Evolutionary conservation across 2,329 filamentous ascomycete species (phyloP).

Genomic region (Penicillium verrucosum): DNA sequence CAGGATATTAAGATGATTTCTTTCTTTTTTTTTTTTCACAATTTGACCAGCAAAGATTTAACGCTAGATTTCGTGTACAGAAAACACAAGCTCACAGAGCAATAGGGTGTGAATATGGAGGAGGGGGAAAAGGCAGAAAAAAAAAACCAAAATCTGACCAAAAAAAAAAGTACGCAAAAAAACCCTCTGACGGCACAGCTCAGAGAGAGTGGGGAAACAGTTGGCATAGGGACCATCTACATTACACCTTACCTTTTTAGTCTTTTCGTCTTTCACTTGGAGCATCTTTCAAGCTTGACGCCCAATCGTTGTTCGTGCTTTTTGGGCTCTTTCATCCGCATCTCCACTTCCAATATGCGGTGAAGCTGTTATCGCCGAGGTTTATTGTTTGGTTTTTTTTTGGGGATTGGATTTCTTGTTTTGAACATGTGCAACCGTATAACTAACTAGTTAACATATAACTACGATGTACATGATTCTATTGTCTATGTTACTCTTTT

Average conservation of each 20-base stretch:
- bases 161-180: background rate
- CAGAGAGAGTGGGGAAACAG: conserved; percentile 4
- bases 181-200: background rate
- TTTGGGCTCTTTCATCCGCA: conserved; percentile 12
- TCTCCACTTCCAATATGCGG: conserved; percentile 23
- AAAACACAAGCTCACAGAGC: conserved; percentile 21
- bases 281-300: conserved; percentile 1
- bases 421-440: background rate
- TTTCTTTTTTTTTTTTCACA: conserved; percentile 11
- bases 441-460: too few relatives aligned
- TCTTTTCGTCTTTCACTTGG: background rate
- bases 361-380: conserved; percentile 19
- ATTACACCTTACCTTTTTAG: conserved; percentile 7
- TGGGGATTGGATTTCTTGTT: background rate
- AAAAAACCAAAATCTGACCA: background rate
- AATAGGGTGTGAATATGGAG: conserved; percentile 7
- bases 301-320: conserved; percentile 15
- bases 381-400: conserved; percentile 1
- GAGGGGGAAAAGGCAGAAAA: conserved; percentile 18
- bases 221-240: conserved; percentile 27
- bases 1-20: conserved; percentile 1
- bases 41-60: conserved; percentile 29
- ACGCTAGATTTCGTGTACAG: conserved; percentile 21
- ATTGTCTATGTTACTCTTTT: background rate
- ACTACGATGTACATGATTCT: background rate